Conservation (phyloP, 2,329 filamentous ascomycete genomes). For the Myriosclerotinia duriaeana region DNA sequence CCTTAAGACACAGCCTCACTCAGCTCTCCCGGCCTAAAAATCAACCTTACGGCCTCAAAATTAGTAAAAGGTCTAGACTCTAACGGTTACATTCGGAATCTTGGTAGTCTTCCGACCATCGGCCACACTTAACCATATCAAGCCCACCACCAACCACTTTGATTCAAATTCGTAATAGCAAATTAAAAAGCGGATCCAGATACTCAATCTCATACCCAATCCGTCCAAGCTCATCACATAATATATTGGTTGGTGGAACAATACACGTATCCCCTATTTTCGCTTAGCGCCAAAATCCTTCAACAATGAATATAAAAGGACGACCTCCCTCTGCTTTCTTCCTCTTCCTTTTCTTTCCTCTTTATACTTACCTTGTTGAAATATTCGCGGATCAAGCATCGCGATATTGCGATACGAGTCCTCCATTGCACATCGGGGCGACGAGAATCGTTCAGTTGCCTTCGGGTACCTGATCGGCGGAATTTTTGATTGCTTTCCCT, state of each 20-base stretch:
- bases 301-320: background rate
- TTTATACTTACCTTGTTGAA: constrained; percentile 44
- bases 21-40: too few relatives aligned
- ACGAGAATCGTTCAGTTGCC: constrained; percentile 44
- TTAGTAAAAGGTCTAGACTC: background rate
- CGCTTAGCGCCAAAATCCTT: background rate
- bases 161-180: constrained; percentile 13
- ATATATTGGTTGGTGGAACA: background rate
- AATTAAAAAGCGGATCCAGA: background rate
- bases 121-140: background rate
- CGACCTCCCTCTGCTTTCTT: constrained; percentile 18
- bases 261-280: background rate
- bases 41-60: too few relatives aligned
- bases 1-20: too few relatives aligned
- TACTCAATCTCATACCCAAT: background rate
- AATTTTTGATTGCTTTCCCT: constrained; percentile 42
- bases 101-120: background rate
- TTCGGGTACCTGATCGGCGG: constrained; percentile 40
- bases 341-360: constrained; percentile 28
- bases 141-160: background rate
- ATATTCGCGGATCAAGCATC: constrained; percentile 38
- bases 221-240: background rate
- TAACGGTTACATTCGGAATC: background rate
- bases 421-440: constrained; percentile 60
- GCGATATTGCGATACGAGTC: constrained; percentile 42